A percentile compares a stretch with the other conserved stretches of the same genome.
Evolutionary conservation across 2,329 filamentous ascomycete genomes (phyloP).

Genomic region (Verticillium tricorpus): DNA sequence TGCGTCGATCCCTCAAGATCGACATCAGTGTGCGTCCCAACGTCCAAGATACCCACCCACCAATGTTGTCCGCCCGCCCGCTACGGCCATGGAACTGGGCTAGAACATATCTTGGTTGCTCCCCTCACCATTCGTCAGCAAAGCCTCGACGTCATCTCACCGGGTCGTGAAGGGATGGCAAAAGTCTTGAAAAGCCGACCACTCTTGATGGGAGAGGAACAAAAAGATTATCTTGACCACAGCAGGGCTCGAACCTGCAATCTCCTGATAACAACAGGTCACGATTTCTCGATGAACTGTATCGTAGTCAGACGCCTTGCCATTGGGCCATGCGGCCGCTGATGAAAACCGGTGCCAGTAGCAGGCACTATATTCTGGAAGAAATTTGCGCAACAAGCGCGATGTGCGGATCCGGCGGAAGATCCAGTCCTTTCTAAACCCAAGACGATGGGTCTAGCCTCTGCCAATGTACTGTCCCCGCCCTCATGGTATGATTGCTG

Average conservation of each 20-base stretch:
- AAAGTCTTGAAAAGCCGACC: background rate
- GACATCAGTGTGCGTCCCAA: background rate
- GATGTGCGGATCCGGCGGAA: background rate
- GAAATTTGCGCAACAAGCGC: background rate
- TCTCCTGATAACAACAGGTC: conserved; percentile 5
- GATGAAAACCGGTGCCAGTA: conserved; percentile 5
- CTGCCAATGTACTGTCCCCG: too few species aligned
- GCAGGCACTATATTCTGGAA: too few species aligned
- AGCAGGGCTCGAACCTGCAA: conserved; percentile 15
- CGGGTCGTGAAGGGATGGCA: background rate
- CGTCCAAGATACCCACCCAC: background rate
- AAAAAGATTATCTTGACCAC: background rate
- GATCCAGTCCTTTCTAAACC: background rate
- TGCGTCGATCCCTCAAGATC: background rate
- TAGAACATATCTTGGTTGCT: background rate
- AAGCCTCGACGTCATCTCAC: background rate
- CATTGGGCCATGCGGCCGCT: conserved; percentile 26
- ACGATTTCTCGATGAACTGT: background rate
- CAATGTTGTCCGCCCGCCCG: background rate
- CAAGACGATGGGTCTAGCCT: too few species aligned
- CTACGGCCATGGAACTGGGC: background rate
- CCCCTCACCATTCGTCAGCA: background rate
- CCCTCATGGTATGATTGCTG: too few species aligned
- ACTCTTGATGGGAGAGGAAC: background rate
- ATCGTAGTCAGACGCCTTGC: conserved; percentile 40